Base-by-base conservation (phyloP, 2,329 filamentous ascomycete species). In the Chalara sp. region DNA sequence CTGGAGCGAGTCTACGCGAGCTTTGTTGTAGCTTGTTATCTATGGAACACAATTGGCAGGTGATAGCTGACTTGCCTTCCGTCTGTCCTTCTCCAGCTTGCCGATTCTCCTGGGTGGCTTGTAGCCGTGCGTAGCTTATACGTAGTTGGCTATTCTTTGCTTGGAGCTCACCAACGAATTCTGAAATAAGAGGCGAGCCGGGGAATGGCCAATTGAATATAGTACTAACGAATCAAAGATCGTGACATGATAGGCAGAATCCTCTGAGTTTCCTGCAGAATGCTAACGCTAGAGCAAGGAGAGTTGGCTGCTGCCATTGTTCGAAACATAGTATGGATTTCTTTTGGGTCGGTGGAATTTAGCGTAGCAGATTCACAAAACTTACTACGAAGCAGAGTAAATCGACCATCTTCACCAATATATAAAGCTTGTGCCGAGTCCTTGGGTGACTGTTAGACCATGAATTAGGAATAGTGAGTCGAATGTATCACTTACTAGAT, bases 331-430 rank as follows among this genome's bases (percentile, higher is more conserved):
- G 40, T 49, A 49, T 49, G 32, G 31, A 49, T 49, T 44, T 49
- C 47, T 44, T 40, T 49, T 44, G 39, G 30, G 30, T 49, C 30
- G 44, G 40, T 7, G 44, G 47, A 31, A 49, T 49, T 49, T 30
- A 44, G 47, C 39, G 47, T 44, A 49, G 32, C 30, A 49, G 32
- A 44, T 44, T 49, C 30, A 44, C 39, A 44, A 47, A 44, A 44
- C 47, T 49, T 49, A 49, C 47, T 10, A 49, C 47, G 47, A 49
- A 49, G 47, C 29, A 44, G 40, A 44, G 47, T 44, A 37, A 49
- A 21, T 44, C 39, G 6, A 5, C 12, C 39, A 44, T 49, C 47
- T 49, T 49, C 39, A 4, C 47, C 30, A 49, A 49, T 49, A 49
- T 49, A 49, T 49, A 29, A 49, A 44, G 47, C 47, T 49, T 49